Percentiles rank a stretch among this genome's conserved stretches.
Evolutionary conservation across 495 filamentous ascomycete genomes (phyloP).

Genomic region (Hypoxylon fragiforme): DNA sequence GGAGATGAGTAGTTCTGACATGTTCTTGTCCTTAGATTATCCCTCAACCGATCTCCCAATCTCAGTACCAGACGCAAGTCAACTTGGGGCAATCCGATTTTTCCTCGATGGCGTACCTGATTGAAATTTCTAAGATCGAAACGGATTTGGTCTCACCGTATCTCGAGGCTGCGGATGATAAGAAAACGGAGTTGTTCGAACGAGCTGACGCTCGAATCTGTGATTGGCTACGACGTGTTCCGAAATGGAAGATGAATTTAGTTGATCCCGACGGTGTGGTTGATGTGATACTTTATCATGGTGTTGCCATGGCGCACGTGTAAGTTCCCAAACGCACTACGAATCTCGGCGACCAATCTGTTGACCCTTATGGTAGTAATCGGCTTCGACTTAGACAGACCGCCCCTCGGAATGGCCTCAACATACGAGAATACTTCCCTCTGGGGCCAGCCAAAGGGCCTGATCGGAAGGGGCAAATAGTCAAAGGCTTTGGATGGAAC

Average conservation of each 20-base stretch:
- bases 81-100: conserved; percentile 51
- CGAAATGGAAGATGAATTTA: conserved; percentile 64
- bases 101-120: conserved; percentile 66
- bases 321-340: conserved; percentile 19
- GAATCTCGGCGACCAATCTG: conserved; percentile 57
- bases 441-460: conserved; percentile 50
- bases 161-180: conserved; percentile 16
- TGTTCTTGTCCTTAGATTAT: conserved; percentile 48
- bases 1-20: not conserved
- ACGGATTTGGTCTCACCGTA: conserved; percentile 59
- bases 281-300: conserved; percentile 75
- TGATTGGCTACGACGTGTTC: conserved; percentile 70
- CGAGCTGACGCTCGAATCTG: conserved; percentile 67
- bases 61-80: conserved; percentile 63
- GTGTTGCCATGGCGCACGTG: conserved; percentile 45
- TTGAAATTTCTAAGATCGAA: conserved; percentile 58
- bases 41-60: conserved; percentile 53
- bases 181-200: conserved; percentile 40
- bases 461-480: conserved; percentile 44
- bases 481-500: conserved; percentile 47
- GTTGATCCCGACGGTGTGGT: conserved; percentile 62
- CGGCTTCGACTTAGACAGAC: conserved; percentile 34
- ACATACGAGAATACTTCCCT: conserved; percentile 49
- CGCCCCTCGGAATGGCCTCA: conserved; percentile 56
- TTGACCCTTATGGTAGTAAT: conserved; percentile 18